Conservation (phyloP, 2,329 filamentous ascomycete genomes). For the Emmonsiellopsis sp. region DNA sequence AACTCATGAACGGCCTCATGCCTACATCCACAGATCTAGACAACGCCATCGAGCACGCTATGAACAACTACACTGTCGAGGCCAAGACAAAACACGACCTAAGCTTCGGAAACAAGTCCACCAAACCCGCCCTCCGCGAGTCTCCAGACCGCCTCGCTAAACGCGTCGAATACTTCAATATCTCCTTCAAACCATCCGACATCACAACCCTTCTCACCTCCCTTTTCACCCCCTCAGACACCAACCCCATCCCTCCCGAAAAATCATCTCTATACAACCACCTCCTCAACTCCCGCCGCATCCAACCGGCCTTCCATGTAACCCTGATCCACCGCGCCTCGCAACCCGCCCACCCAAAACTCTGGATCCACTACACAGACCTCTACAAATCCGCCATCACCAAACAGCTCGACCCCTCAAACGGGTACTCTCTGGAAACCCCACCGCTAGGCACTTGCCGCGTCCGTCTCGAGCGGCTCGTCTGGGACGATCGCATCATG, state of each 20-base stretch:
- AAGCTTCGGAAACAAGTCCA: conserved; percentile 46
- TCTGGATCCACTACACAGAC: conserved; percentile 67
- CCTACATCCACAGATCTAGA: conserved; percentile 69
- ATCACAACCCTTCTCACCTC: conserved; percentile 55
- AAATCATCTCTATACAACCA: conserved; percentile 62
- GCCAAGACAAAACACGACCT: conserved; percentile 58
- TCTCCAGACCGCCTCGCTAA: conserved; percentile 33
- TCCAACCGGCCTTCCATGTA: conserved; percentile 85
- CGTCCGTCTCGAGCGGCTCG: conserved; percentile 54
- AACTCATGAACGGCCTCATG: conserved; percentile 56
- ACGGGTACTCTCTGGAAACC: conserved; percentile 17
- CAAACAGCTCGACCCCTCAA: conserved; percentile 15
- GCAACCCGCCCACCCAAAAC: conserved; percentile 49
- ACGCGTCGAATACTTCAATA: conserved; percentile 58
- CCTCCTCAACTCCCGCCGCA: conserved; percentile 60
- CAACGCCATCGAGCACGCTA: conserved; percentile 62
- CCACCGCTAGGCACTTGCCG: conserved; percentile 26
- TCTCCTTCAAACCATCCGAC: conserved; percentile 43
- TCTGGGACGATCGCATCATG: conserved; percentile 86
- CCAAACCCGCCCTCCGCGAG: conserved; percentile 15
- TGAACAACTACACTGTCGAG: conserved; percentile 67
- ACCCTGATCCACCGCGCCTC: conserved; percentile 78
- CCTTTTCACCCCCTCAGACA: conserved; percentile 48
- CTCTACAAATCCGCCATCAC: conserved; percentile 40
- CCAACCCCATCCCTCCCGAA: conserved; percentile 37